A percentile compares a stretch with the other conserved stretches of the same genome.
Conservation (phyloP, 73 alveolate genomes). For the Tetrahymena elliotti region DNA sequence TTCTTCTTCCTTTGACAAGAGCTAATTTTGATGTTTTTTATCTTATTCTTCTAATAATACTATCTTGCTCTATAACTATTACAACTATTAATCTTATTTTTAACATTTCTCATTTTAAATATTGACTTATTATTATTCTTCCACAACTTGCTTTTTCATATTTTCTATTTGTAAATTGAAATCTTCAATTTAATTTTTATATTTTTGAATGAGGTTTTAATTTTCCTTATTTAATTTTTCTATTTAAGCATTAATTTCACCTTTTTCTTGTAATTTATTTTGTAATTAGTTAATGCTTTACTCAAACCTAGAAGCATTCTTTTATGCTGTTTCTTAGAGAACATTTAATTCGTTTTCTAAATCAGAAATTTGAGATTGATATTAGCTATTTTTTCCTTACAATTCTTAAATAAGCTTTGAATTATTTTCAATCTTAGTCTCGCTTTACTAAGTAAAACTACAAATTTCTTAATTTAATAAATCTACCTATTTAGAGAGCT, state of each 20-base stretch:
- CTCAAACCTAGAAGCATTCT: not conserved
- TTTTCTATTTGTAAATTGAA: not conserved
- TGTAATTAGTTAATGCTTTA: not conserved
- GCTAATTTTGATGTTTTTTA: not conserved
- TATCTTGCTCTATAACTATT: not conserved
- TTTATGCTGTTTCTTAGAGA: not conserved
- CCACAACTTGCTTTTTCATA: not conserved
- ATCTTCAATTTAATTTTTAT: not conserved
- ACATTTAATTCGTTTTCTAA: not conserved
- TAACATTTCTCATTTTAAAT: too few species aligned
- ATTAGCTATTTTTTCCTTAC: not conserved
- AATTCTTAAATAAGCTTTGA: not conserved
- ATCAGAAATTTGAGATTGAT: too few species aligned
- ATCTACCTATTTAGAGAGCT: not conserved
- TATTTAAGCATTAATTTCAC: not conserved
- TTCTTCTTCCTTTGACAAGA: not conserved
- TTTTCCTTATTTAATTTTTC: not conserved
- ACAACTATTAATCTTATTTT: not conserved
- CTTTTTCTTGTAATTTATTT: too few species aligned
- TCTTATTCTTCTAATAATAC: not conserved
- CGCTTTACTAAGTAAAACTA: not conserved
- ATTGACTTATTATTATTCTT: not conserved
- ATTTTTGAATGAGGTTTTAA: not conserved
- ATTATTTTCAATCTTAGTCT: not conserved
- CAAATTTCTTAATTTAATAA: not conserved